phyloP scores from a whole-genome alignment of 2,329 filamentous ascomycete genomes.

The Amylocarpus encephaloides region DNA sequence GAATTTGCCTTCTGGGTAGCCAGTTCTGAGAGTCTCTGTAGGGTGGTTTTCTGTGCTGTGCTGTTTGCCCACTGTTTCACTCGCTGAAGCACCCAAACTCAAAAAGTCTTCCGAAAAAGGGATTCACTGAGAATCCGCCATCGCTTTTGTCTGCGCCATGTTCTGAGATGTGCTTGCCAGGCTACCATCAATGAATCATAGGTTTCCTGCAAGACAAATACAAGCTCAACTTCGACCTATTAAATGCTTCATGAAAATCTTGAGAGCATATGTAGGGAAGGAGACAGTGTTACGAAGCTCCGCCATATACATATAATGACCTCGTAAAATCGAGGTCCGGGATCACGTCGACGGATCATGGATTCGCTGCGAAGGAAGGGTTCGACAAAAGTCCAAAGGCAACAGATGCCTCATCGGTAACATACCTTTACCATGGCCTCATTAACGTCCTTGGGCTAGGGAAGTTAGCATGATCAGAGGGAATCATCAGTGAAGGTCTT shows the following conservation, averaged over 20 bases:
- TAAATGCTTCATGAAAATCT: slow-evolving; percentile 30
- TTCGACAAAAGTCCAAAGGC: slow-evolving; percentile 67
- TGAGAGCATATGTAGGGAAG: slow-evolving; percentile 32
- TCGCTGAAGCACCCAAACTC: slow-evolving; percentile 38
- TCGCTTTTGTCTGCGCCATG: slow-evolving; percentile 31
- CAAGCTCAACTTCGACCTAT: slow-evolving; percentile 51
- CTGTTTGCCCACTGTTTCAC: slow-evolving; percentile 44
- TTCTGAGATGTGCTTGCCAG: slow-evolving; percentile 46
- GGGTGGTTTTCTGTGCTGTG: slow-evolving; percentile 23
- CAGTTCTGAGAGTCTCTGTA: not conserved
- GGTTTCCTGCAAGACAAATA: slow-evolving; percentile 44
- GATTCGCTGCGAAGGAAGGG: slow-evolving; percentile 42
- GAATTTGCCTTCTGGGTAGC: too few species aligned
- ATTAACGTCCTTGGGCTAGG: slow-evolving; percentile 87
- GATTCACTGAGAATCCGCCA: slow-evolving; percentile 16
- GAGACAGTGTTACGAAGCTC: slow-evolving; percentile 32
- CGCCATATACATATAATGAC: slow-evolving; percentile 17
- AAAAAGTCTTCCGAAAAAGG: not conserved
- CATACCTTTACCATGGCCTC: slow-evolving; percentile 99
- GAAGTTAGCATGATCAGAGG: slow-evolving; percentile 6
- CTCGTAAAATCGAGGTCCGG: slow-evolving; percentile 17
- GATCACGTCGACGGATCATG: slow-evolving; percentile 24
- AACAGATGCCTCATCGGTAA: slow-evolving; percentile 71
- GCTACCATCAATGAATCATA: slow-evolving; percentile 37
- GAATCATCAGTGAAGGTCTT: slow-evolving; percentile 38